Conservation (phyloP, 495 filamentous ascomycete genomes). For the Paragyromitra xinjiangensis region DNA sequence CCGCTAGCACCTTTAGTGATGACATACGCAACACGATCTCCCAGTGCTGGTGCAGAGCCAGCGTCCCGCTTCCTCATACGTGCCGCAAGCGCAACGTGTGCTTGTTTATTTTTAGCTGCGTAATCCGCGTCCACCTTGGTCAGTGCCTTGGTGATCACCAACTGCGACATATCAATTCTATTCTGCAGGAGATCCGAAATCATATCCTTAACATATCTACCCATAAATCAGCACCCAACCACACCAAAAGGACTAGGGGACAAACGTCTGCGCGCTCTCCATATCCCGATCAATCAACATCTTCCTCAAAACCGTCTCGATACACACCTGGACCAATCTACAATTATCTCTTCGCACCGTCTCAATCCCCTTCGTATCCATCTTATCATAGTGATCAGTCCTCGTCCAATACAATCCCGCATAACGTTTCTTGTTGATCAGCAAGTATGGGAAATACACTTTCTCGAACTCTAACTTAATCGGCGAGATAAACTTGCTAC, state of each 20-base stretch:
- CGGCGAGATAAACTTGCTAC: constrained; percentile 87
- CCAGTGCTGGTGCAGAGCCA: constrained; percentile 91
- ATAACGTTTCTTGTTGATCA: constrained; percentile 99
- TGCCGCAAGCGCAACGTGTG: constrained; percentile 90
- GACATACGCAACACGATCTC: constrained; percentile 97
- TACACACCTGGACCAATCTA: constrained; percentile 91
- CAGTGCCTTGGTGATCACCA: constrained; percentile 98
- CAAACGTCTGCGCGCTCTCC: constrained; percentile 90
- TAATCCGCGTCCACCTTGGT: constrained; percentile 84
- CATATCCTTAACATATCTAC: constrained; percentile 92
- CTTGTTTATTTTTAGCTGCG: constrained; percentile 75
- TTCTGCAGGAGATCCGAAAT: constrained; percentile 97
- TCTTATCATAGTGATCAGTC: constrained; percentile 95
- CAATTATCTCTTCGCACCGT: constrained; percentile 98
- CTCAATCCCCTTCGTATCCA: constrained; percentile 99
- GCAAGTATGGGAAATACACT: constrained; percentile 96
- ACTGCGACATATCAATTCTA: constrained; percentile 97
- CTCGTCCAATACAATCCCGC: constrained; percentile 97
- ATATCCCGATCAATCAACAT: constrained; percentile 93
- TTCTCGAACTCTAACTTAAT: constrained; percentile 99
- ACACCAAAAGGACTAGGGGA: constrained; percentile 25
- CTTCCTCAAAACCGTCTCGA: constrained; percentile 94
- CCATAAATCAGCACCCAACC: not conserved
- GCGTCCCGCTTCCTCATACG: constrained; percentile 96
- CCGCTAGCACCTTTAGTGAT: constrained; percentile 91